Conservation (phyloP, 345 rosid species). For the Atalantia buxifolia region DNA sequence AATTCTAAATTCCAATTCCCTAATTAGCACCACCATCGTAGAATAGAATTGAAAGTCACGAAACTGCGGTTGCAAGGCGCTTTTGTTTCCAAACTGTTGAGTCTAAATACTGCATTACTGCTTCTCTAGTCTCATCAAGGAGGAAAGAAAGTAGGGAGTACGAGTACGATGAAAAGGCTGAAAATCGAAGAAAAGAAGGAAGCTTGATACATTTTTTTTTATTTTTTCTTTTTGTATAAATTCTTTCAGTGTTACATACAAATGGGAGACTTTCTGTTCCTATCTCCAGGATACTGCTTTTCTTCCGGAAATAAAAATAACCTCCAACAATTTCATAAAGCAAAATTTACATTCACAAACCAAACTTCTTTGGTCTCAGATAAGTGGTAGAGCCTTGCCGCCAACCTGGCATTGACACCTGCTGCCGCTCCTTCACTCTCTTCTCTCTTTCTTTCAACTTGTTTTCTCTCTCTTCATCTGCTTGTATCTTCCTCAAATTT, state of each 20-base stretch:
- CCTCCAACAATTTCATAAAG: background rate
- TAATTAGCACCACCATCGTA: no score
- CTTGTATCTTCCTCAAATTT: conserved; percentile 72
- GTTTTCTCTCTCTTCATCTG: conserved; percentile 45
- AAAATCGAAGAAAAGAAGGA: no score
- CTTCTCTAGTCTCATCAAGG: no score
- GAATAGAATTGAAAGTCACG: background rate
- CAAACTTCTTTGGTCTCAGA: conserved; percentile 77
- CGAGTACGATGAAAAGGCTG: no score
- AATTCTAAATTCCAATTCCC: no score
- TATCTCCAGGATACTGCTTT: background rate
- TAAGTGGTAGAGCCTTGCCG: conserved; percentile 61
- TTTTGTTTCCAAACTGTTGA: background rate
- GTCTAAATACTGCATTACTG: background rate
- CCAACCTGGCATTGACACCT: conserved; percentile 66
- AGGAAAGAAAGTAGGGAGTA: no score
- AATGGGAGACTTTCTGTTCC: background rate
- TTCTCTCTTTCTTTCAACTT: conserved; percentile 57
- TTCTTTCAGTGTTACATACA: background rate
- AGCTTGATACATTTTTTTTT: no score
- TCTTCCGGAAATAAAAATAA: background rate
- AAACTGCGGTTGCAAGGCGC: no score
- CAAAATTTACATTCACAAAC: conserved; percentile 35
- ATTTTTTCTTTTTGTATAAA: background rate
- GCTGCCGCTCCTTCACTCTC: conserved; percentile 74